These are phyloP conservation scores for Irpex sp. DNA, from an alignment of 1,284 basidiomycete species.

Conservation along the genomic window DNA sequence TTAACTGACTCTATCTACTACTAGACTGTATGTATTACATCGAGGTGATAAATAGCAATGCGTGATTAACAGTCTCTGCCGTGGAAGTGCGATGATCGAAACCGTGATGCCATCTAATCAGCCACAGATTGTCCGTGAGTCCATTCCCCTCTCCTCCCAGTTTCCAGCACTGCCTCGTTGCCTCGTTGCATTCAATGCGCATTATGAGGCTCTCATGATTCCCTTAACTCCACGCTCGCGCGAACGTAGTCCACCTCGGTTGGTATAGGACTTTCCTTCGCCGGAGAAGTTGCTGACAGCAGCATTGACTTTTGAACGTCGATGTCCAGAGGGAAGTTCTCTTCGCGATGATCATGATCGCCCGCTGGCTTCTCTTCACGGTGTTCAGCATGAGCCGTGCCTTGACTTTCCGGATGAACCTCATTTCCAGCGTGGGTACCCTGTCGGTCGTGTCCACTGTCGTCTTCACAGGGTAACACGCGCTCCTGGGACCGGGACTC, in stretches of 20 bases:
- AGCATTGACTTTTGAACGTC: not conserved
- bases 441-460: not conserved
- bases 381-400: not conserved
- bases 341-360: conserved; percentile 4
- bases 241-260: not conserved
- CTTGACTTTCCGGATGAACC: not conserved
- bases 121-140: not conserved
- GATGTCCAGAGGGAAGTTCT: not conserved
- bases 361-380: not conserved
- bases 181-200: too few species aligned
- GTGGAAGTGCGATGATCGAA: not conserved
- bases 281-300: not conserved
- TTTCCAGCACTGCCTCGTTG: not conserved
- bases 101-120: not conserved
- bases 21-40: not conserved
- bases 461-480: not conserved
- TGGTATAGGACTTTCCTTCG: not conserved
- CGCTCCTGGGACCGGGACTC: not conserved
- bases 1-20: not conserved
- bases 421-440: not conserved
- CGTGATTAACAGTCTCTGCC: too few species aligned
- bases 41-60: not conserved
- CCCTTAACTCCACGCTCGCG: not conserved
- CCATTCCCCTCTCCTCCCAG: not conserved
- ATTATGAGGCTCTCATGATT: too few species aligned